Evolutionary conservation across 768 basidiomycete genomes (phyloP).

Genomic region (Pisolithus marmoratus): DNA sequence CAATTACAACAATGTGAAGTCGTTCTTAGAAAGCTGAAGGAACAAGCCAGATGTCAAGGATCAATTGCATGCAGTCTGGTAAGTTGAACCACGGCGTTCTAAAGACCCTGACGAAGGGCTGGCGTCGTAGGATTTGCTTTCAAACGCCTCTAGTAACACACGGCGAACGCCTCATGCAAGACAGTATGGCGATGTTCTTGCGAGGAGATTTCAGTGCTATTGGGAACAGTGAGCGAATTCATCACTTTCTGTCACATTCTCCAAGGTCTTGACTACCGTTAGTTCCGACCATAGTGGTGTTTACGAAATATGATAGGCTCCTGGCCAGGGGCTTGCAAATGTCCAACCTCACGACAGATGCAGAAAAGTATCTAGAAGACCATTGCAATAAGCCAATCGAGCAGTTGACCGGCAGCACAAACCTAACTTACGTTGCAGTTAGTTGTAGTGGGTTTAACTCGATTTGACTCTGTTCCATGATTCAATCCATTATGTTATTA

Average conservation of each 20-base stretch:
- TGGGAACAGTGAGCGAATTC: background rate
- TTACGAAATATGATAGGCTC: background rate
- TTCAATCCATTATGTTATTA: background rate
- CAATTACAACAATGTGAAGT: conserved; percentile 1
- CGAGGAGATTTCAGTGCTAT: background rate
- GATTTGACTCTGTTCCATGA: background rate
- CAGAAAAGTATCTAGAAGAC: background rate
- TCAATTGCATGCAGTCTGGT: conserved; percentile 13
- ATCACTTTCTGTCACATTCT: background rate
- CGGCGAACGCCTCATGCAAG: background rate
- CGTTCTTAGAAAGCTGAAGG: conserved; percentile 5
- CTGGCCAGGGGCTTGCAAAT: background rate
- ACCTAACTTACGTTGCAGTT: background rate
- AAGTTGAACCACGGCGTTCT: background rate
- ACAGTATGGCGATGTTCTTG: background rate
- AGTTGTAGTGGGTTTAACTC: background rate
- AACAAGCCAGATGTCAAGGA: background rate
- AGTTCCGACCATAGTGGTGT: background rate
- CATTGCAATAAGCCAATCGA: background rate
- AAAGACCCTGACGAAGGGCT: background rate
- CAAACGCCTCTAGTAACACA: background rate
- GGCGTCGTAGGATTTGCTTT: background rate
- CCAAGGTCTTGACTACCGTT: background rate
- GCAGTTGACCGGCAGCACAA: background rate
- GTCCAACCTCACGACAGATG: background rate